These are phyloP conservation scores for Colletotrichum navitas DNA, from an alignment of 2,329 filamentous ascomycete species.

Conservation along the genomic window DNA sequence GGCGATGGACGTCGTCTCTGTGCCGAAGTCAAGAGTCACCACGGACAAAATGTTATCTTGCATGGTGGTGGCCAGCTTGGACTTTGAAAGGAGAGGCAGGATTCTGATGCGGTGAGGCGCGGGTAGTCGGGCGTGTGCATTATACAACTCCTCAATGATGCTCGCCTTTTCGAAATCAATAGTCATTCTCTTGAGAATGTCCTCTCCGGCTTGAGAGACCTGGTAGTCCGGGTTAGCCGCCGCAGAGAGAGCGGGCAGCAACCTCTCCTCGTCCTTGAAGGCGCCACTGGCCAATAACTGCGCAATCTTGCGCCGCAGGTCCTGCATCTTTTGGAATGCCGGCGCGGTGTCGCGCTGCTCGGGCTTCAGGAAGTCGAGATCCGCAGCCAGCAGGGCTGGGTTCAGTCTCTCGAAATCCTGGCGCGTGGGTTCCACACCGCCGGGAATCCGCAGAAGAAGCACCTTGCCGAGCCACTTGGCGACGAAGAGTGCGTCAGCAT, in stretches of 20 bases:
- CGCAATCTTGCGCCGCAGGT: constrained; percentile 69
- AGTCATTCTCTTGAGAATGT: constrained; percentile 84
- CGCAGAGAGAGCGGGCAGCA: constrained; percentile 86
- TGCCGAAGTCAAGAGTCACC: constrained; percentile 72
- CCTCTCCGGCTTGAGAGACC: constrained; percentile 87
- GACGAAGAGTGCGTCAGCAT: constrained; percentile 79
- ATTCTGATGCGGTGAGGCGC: constrained; percentile 83
- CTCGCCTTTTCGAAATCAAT: constrained; percentile 78
- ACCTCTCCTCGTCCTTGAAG: constrained; percentile 85
- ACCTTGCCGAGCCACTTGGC: constrained; percentile 83
- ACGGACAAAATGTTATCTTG: constrained; percentile 75
- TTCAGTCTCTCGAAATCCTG: constrained; percentile 43
- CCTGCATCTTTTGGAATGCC: constrained; percentile 56
- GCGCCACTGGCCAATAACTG: constrained; percentile 85
- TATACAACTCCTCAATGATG: constrained; percentile 76
- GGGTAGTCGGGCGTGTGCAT: constrained; percentile 79
- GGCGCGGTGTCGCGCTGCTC: constrained; percentile 60
- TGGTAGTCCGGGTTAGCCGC: constrained; percentile 85
- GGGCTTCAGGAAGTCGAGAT: constrained; percentile 77
- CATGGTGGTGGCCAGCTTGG: constrained; percentile 78
- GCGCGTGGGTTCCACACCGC: constrained; percentile 45
- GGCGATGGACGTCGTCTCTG: constrained; percentile 30
- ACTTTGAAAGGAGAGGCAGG: constrained; percentile 81
- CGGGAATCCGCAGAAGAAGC: constrained; percentile 68
- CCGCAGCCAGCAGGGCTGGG: constrained; percentile 72